Evolutionary conservation across 1,139 yeast genomes (phyloP).

Genomic region (Tardiomyces depauwii): DNA sequence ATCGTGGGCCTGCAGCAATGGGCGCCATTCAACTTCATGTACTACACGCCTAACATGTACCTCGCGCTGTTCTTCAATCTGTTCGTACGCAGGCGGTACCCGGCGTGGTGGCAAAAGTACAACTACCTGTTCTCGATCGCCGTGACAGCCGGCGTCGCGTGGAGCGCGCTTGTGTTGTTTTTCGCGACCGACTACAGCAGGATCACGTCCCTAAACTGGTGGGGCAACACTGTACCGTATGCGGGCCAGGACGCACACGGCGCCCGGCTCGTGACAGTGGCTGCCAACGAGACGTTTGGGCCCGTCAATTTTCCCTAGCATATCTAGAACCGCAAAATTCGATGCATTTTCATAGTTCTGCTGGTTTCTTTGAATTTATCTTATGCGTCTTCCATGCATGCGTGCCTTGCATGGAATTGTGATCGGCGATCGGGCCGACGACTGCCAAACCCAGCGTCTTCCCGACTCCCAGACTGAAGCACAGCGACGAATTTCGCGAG

Average conservation of each 20-base stretch:
- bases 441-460: too few relatives aligned
- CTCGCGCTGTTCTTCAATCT: conserved; percentile 42
- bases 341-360: too few relatives aligned
- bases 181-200: conserved; percentile 38
- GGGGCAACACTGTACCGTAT: conserved; percentile 41
- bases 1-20: conserved; percentile 33
- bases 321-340: too few relatives aligned
- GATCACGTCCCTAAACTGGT: conserved; percentile 35
- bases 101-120: conserved; percentile 35
- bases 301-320: too few relatives aligned
- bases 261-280: conserved; percentile 7
- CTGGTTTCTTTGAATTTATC: too few relatives aligned
- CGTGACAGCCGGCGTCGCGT: conserved; percentile 38
- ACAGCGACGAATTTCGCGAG: too few relatives aligned
- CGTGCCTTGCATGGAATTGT: too few relatives aligned
- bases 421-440: too few relatives aligned
- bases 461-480: too few relatives aligned
- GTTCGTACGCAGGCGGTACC: conserved; percentile 36
- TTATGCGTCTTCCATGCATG: too few relatives aligned
- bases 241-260: conserved; percentile 26
- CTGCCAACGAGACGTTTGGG: conserved; percentile 4
- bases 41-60: conserved; percentile 39
- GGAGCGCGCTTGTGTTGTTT: conserved; percentile 31
- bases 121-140: conserved; percentile 44
- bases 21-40: conserved; percentile 40